phyloP scores from a whole-genome alignment of 2,329 filamentous ascomycete species.

The Kalaharituber pfeilii region DNA sequence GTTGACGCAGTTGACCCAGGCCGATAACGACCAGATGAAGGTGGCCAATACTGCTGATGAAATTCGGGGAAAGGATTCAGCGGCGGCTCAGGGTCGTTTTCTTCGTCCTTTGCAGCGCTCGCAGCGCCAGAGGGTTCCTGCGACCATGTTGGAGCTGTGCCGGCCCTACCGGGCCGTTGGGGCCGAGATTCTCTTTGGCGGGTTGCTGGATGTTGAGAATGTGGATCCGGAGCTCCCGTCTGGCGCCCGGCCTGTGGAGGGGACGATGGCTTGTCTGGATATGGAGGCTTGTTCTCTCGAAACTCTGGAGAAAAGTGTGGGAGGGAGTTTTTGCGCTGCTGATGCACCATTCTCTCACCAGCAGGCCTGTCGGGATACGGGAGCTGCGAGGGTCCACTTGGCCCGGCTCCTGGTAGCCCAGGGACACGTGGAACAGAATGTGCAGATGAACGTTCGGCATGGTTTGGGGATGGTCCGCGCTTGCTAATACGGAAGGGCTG shows the following conservation, averaged over 20 bases:
- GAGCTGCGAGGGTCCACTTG: slow-evolving; percentile 17
- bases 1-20: slow-evolving; percentile 73
- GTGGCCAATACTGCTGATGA: slow-evolving; percentile 47
- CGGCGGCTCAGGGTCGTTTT: background rate
- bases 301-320: slow-evolving; percentile 9
- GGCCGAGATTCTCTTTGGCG: background rate
- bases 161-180: background rate
- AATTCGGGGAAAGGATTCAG: slow-evolving; percentile 32
- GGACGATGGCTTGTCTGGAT: background rate
- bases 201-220: background rate
- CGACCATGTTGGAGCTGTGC: background rate
- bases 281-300: slow-evolving; percentile 1
- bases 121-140: background rate
- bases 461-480: background rate
- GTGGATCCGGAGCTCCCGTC: background rate
- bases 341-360: slow-evolving; percentile 13
- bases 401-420: slow-evolving; percentile 14
- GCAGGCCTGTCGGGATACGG: slow-evolving; percentile 22
- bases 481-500: slow-evolving; percentile 16
- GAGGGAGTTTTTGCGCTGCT: slow-evolving; percentile 8
- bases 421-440: slow-evolving; percentile 15
- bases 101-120: background rate
- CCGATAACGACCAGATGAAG: slow-evolving; percentile 36
- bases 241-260: slow-evolving; percentile 10
- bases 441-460: slow-evolving; percentile 3